Base-by-base conservation (phyloP, 1,284 basidiomycete genomes). In the Cerrena zonata region DNA sequence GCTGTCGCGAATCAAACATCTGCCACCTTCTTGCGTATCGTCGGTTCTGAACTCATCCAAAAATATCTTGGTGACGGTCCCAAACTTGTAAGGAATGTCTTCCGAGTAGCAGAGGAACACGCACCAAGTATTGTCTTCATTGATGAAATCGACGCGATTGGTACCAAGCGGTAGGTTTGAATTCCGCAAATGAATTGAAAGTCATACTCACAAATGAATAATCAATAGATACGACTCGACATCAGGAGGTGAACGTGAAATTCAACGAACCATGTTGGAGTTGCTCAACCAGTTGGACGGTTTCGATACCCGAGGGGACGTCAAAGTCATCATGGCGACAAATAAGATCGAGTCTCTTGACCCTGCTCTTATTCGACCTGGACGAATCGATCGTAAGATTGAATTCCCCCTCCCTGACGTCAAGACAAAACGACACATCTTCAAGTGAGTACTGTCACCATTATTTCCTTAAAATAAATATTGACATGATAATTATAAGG, bases 51-150 rank as follows among this genome's bases (percentile, higher is more conserved):
- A 67, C 83, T 99, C 46, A 98, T 99, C 58, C 95, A 99, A 73
- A 99, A 99, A 68, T 99, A 98, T 67, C 87, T 99, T 42, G 96
- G 96, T 63, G 96, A 99, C 62, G 96, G 96, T n/a, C 94, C 95
- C 42, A 99, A 98, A 71, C 84, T 99, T 45, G 96, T 99, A 15
- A 85, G 96, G 53, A 95, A 99, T 64, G 75, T 98, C 38, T 99
- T 99, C 80, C 82, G 94, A 53, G 89, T 97, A 4, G 96, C 96
- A 7, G 94, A 97, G 69, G 94, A 98, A 66, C 90, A 98, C 64
- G 91, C 94, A 11, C 95, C 96, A 3, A 95, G 94, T 76, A 99
- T 99, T 57, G 92, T 99, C 36, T 99, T 99, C 69, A 99, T 99
- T 66, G 96, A 99, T 67, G 96, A 99, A 69, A 91, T 99, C 55